These are phyloP conservation scores for Cyclotella choctawhatcheeana DNA, from an alignment of 108 stramenopile species.

Conservation along the genomic window DNA sequence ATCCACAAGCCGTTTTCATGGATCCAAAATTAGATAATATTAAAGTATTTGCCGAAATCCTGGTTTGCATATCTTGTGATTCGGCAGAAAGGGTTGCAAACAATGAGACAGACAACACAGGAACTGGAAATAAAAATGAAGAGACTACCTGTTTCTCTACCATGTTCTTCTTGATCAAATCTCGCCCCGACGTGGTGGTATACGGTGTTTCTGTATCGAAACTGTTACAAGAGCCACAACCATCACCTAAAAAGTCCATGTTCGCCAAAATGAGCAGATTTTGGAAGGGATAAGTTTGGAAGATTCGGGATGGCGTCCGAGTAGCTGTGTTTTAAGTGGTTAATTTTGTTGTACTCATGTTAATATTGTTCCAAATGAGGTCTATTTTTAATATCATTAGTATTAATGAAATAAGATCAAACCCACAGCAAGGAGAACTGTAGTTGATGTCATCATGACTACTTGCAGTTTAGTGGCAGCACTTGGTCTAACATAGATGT, in stretches of 20 bases:
- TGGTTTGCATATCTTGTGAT: conserved; percentile 21
- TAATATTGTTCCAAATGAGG: too few relatives aligned
- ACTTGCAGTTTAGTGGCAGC: background rate
- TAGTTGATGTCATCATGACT: background rate
- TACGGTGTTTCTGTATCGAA: background rate
- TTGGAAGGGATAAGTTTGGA: background rate
- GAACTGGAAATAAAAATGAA: background rate
- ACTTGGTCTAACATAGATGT: background rate
- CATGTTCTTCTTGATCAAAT: conserved; percentile 16
- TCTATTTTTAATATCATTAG: too few relatives aligned
- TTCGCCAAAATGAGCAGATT: background rate
- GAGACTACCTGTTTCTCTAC: conserved; percentile 4
- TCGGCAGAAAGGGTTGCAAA: background rate
- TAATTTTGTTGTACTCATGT: too few relatives aligned
- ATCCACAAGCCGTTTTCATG: conserved; percentile 30
- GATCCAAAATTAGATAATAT: conserved; percentile 25
- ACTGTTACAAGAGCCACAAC: background rate
- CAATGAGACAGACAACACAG: too few relatives aligned
- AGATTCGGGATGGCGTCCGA: too few relatives aligned
- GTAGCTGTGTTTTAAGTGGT: too few relatives aligned
- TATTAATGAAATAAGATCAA: background rate
- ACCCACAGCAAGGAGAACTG: background rate
- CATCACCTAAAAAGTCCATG: background rate
- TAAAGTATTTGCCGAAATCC: conserved; percentile 24
- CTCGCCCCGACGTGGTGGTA: conserved; percentile 17